Evolutionary conservation across 768 basidiomycete species (phyloP).

Genomic region (Mycena haematopus): DNA sequence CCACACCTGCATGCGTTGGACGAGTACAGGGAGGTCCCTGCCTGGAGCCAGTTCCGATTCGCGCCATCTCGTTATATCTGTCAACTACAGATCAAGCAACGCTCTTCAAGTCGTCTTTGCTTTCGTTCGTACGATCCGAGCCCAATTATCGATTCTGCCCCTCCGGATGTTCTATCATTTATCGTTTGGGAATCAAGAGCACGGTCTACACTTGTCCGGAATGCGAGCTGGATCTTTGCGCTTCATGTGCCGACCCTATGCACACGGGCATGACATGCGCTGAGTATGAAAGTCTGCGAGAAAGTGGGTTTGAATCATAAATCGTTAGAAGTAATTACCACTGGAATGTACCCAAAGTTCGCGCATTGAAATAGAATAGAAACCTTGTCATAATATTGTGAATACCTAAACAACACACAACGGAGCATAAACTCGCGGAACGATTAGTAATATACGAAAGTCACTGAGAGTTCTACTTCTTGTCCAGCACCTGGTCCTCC

Average conservation of each 20-base stretch:
- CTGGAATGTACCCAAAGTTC: not conserved
- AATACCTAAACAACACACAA: conserved; percentile 13
- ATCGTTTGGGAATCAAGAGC: conserved; percentile 7
- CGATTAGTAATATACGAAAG: conserved; percentile 21
- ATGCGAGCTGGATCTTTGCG: conserved; percentile 18
- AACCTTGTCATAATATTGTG: conserved; percentile 20
- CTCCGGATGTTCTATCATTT: conserved; percentile 24
- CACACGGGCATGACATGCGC: conserved; percentile 21
- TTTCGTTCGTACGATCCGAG: conserved; percentile 10
- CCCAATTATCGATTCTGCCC: conserved; percentile 20
- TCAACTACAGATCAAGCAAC: conserved; percentile 2
- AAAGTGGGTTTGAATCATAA: not conserved
- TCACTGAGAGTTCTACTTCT: conserved; percentile 32
- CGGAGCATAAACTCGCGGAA: not conserved
- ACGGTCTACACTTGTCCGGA: conserved; percentile 21
- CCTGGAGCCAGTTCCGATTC: conserved; percentile 9
- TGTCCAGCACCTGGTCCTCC: conserved; percentile 71
- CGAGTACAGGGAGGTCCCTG: not conserved
- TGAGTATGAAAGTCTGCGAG: not conserved
- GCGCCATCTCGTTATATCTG: conserved; percentile 7
- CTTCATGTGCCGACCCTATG: conserved; percentile 13
- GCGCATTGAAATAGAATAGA: conserved; percentile 6
- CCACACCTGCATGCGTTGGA: conserved; percentile 14
- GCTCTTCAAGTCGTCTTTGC: conserved; percentile 13
- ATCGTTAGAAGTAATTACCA: not conserved